These are phyloP conservation scores for Globisporangium rhizosaccharum DNA, from an alignment of 352 stramenopile species.

Conservation along the genomic window DNA sequence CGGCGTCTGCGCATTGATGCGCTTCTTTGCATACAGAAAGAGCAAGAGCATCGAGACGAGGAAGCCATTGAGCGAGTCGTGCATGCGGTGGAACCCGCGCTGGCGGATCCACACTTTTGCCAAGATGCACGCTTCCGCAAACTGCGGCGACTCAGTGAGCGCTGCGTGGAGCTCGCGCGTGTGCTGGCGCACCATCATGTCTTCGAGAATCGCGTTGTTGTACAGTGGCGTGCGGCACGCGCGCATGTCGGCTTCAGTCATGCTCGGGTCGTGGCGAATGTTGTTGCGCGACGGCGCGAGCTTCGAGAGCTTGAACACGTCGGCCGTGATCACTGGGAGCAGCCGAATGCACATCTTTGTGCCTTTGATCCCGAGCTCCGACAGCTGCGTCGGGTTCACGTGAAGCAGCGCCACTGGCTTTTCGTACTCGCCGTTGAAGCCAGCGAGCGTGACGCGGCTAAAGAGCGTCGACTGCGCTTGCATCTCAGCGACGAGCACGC, in stretches of 20 bases:
- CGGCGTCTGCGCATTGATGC: conserved; percentile 61
- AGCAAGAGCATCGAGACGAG: conserved; percentile 79
- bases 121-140: conserved; percentile 76
- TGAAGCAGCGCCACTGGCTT: conserved; percentile 71
- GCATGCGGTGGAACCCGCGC: conserved; percentile 61
- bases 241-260: conserved; percentile 68
- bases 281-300: conserved; percentile 81
- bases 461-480: conserved; percentile 38
- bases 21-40: conserved; percentile 73
- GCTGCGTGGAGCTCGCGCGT: conserved; percentile 73
- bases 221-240: conserved; percentile 78
- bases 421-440: conserved; percentile 71
- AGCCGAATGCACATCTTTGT: conserved; percentile 56
- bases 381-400: conserved; percentile 32
- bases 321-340: conserved; percentile 55
- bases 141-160: conserved; percentile 54
- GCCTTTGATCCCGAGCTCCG: conserved; percentile 44
- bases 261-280: conserved; percentile 68
- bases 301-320: conserved; percentile 81
- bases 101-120: conserved; percentile 88
- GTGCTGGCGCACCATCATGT: conserved; percentile 83
- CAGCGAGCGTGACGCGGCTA: conserved; percentile 46
- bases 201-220: conserved; percentile 90
- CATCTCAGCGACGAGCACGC: conserved; percentile 58
- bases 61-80: conserved; percentile 85